These are phyloP conservation scores for Aspergillus avenaceus DNA, from an alignment of 495 filamentous ascomycete genomes.

Conservation along the genomic window DNA sequence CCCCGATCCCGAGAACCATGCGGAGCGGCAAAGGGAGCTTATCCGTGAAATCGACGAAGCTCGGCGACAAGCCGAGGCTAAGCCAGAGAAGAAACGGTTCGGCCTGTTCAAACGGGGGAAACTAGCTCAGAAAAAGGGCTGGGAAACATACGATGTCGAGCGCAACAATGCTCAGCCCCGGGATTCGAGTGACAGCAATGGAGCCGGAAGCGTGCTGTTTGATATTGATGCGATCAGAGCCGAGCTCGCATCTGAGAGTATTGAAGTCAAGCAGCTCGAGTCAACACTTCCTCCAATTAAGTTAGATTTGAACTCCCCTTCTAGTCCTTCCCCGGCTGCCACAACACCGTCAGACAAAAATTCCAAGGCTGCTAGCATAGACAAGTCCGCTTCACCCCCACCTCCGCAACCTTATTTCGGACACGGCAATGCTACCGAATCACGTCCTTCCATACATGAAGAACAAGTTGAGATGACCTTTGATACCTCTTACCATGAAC, in stretches of 20 bases:
- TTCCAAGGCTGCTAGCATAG: slow-evolving; percentile 35
- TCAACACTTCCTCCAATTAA: slow-evolving; percentile 89
- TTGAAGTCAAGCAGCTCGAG: slow-evolving; percentile 77
- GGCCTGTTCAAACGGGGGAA: slow-evolving; percentile 77
- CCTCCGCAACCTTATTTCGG: slow-evolving; percentile 20
- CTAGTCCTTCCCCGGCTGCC: slow-evolving; percentile 18
- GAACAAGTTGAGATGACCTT: slow-evolving; percentile 69
- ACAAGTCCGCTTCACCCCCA: slow-evolving; percentile 25
- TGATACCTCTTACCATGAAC: slow-evolving; percentile 54
- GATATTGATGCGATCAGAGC: slow-evolving; percentile 92
- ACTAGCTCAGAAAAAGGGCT: slow-evolving; percentile 74
- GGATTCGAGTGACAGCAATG: slow-evolving; percentile 25
- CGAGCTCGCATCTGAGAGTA: slow-evolving; percentile 71
- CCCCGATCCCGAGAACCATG: slow-evolving; percentile 90
- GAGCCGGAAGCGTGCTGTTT: slow-evolving; percentile 64
- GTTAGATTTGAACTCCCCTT: slow-evolving; percentile 51
- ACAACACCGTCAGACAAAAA: slow-evolving; percentile 37
- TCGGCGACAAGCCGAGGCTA: slow-evolving; percentile 74
- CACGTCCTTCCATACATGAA: slow-evolving; percentile 14
- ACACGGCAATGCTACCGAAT: slow-evolving; percentile 16
- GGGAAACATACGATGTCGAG: slow-evolving; percentile 85
- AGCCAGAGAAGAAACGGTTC: slow-evolving; percentile 68
- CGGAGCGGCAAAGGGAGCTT: slow-evolving; percentile 81
- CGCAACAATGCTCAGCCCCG: slow-evolving; percentile 18
- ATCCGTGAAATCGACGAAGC: slow-evolving; percentile 97